These are phyloP conservation scores for Pleurotus platypus DNA, from an alignment of 768 basidiomycete species.

Conservation along the genomic window DNA sequence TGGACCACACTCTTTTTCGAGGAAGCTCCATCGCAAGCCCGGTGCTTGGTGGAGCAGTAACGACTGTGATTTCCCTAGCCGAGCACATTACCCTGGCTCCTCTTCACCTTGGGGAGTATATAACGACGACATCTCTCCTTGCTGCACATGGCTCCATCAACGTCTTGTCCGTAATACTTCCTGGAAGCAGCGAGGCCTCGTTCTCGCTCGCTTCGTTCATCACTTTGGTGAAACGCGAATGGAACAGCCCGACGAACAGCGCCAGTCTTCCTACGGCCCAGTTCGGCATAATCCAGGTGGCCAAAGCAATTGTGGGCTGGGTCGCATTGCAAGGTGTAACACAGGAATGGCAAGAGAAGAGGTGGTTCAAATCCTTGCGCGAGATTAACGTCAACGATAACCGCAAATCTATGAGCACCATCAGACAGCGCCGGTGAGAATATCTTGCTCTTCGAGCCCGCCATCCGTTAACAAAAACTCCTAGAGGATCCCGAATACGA, in stretches of 20 bases:
- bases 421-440: constrained; percentile 31
- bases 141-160: constrained; percentile 78
- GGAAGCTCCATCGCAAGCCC: constrained; percentile 56
- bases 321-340: constrained; percentile 79
- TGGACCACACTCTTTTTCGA: constrained; percentile 69
- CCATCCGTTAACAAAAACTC: not conserved
- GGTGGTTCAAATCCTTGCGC: constrained; percentile 60
- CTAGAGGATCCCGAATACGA: constrained; percentile 56
- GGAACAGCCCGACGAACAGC: constrained; percentile 52
- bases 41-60: constrained; percentile 53
- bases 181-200: constrained; percentile 73
- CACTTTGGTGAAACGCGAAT: constrained; percentile 74
- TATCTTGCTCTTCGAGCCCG: not conserved
- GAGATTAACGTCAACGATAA: constrained; percentile 63
- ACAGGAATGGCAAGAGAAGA: constrained; percentile 73
- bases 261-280: constrained; percentile 54
- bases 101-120: constrained; percentile 69
- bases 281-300: constrained; percentile 63
- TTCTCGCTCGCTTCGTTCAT: constrained; percentile 82
- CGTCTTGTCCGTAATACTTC: constrained; percentile 66
- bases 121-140: constrained; percentile 70
- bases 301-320: constrained; percentile 74
- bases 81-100: constrained; percentile 75
- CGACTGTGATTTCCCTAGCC: constrained; percentile 57
- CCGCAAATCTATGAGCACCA: constrained; percentile 23